Evolutionary conservation across 2,329 filamentous ascomycete genomes (phyloP).

Genomic region (Phaeosphaeria sp.): DNA sequence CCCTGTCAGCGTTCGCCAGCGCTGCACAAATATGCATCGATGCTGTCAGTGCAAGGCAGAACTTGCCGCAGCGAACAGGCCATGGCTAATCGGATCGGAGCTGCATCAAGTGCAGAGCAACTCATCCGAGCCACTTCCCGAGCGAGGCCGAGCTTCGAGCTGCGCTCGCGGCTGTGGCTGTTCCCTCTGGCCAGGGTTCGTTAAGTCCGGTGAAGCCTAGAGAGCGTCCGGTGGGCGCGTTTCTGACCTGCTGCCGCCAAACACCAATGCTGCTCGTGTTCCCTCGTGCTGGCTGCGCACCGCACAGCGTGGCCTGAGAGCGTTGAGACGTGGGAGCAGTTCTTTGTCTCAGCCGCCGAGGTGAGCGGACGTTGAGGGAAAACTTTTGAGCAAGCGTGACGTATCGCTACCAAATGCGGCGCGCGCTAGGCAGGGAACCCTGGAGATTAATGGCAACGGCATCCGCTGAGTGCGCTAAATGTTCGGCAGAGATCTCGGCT

Average conservation of each 20-base stretch:
- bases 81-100: slow-evolving; percentile 14
- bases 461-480: slow-evolving; percentile 21
- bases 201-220: slow-evolving; percentile 27
- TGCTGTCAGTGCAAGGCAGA: background rate
- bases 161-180: slow-evolving; percentile 29
- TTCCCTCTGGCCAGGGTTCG: slow-evolving; percentile 16
- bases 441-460: slow-evolving; percentile 11
- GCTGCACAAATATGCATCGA: background rate
- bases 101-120: slow-evolving; percentile 21
- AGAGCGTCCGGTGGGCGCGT: slow-evolving; percentile 16
- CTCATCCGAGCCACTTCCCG: slow-evolving; percentile 28
- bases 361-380: slow-evolving; percentile 6
- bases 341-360: slow-evolving; percentile 8
- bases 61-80: slow-evolving; percentile 14
- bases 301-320: background rate
- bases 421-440: slow-evolving; percentile 12
- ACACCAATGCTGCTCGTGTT: background rate
- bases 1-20: background rate
- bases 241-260: background rate
- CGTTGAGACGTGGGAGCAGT: background rate
- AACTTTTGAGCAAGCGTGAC: slow-evolving; percentile 23
- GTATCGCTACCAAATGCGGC: slow-evolving; percentile 10
- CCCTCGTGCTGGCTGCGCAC: too few species aligned
- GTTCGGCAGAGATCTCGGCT: slow-evolving; percentile 14
- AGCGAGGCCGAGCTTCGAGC: slow-evolving; percentile 23